phyloP scores from a whole-genome alignment of 164 flowering plant genomes.

The Stephania cephalantha region DNA sequence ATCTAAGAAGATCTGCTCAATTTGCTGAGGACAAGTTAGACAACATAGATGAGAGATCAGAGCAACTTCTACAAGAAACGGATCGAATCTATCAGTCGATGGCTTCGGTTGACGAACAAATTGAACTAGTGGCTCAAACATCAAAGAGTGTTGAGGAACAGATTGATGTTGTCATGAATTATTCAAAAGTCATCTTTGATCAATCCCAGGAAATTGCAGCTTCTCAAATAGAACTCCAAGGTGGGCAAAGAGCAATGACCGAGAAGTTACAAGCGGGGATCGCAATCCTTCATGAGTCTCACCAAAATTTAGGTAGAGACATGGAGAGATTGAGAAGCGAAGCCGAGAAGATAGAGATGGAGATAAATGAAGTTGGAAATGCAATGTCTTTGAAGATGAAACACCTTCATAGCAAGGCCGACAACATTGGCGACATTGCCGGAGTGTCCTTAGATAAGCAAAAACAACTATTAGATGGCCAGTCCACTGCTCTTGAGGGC shows the following conservation, averaged over 20 bases:
- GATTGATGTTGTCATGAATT: constrained; percentile 32
- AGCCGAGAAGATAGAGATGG: constrained; percentile 53
- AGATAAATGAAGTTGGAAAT: constrained; percentile 57
- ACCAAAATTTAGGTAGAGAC: constrained; percentile 44
- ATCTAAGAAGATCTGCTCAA: constrained; percentile 47
- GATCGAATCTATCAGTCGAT: constrained; percentile 48
- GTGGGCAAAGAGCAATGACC: constrained; percentile 60
- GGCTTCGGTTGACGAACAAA: constrained; percentile 37
- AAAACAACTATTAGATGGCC: constrained; percentile 62
- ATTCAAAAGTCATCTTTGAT: constrained; percentile 44
- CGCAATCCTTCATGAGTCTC: constrained; percentile 43
- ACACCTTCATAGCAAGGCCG: constrained; percentile 54
- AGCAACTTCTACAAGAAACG: constrained; percentile 38
- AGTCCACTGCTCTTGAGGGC: constrained; percentile 58
- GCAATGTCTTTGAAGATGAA: constrained; percentile 56
- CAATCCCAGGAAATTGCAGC: constrained; percentile 47
- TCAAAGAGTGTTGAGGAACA: constrained; percentile 40
- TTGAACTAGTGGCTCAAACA: constrained; percentile 41
- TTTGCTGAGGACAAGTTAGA: constrained; percentile 55
- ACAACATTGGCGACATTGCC: constrained; percentile 58
- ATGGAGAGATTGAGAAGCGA: constrained; percentile 41
- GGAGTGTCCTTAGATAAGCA: constrained; percentile 67
- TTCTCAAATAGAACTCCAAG: constrained; percentile 51
- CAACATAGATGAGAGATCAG: constrained; percentile 46
- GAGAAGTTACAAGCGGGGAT: constrained; percentile 51